Base-by-base conservation (phyloP, 108 stramenopile species). In the Nitzschia sp. region DNA sequence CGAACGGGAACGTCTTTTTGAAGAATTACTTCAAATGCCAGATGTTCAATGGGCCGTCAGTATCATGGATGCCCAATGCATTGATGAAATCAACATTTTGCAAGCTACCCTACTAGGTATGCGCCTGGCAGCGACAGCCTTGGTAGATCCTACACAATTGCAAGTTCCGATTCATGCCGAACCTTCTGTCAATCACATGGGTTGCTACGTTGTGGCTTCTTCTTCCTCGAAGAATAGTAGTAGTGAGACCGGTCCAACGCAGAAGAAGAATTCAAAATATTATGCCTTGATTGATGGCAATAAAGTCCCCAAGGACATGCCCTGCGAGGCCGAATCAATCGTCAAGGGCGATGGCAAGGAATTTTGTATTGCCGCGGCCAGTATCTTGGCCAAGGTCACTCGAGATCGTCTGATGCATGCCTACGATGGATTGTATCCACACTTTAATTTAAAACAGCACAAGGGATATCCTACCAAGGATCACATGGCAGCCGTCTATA, bases 21-120 rank as follows among this genome's bases (percentile, higher is more conserved):
- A 78, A 53, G 18, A 46, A 4, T 56, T 88, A 32, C 34, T 79
- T 0, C 24, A 62, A 3, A 66, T 81, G 31, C 82, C 82, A 3
- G 74, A 85, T 28, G 83, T 97, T 32, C 66, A 68, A n/a, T 99
- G 81, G 78, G 91, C 92, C 3, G 86, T 92, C 2, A 79, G 89
- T 18, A 77, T 95, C 30, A 79, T 93, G 0, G 90, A 89, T 70
- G 95, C 95, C 5, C 51, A 67, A 28, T 54, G 82, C n/a, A 98
- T 99, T 81, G 99, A 99, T 77, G 85, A 94, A 81, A 82, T 98
- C 48, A 99, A 99, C 68, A 99, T 99, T 64, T 82, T 99, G 38
- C 95, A 98, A 70, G 98, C 99, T 5, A 96, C 97, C 5, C 62
- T 97, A 70, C 72, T 87, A 54, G 95, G 81, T 0, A 99, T 99